Conservation (phyloP, 148 eudicot species). For the Limonium bicolor region DNA sequence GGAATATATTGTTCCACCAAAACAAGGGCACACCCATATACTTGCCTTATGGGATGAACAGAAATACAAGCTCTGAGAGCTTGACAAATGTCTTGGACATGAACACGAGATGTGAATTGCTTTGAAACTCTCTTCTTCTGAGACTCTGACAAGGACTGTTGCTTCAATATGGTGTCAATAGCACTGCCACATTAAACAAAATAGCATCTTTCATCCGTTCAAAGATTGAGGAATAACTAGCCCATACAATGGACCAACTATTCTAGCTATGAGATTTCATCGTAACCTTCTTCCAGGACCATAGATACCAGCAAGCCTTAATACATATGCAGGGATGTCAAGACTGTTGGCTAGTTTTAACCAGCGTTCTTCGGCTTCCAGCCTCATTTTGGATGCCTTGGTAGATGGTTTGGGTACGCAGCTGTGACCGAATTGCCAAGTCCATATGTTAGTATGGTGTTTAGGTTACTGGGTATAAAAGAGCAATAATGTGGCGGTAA, state of each 20-base stretch:
- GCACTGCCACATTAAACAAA: conserved; percentile 36
- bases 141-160: conserved; percentile 29
- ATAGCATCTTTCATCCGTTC: not conserved
- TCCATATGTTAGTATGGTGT: not conserved
- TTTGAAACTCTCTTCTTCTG: conserved; percentile 50
- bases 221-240: not conserved
- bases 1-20: no score
- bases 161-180: conserved; percentile 58
- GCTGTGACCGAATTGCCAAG: conserved; percentile 19
- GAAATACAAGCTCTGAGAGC: conserved; percentile 48
- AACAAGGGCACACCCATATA: no score
- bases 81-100: conserved; percentile 81
- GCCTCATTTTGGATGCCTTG: conserved; percentile 38
- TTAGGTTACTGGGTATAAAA: conserved; percentile 13
- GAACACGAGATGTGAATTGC: conserved; percentile 66
- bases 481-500: no score
- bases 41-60: conserved; percentile 34
- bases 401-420: conserved; percentile 29
- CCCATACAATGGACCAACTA: not conserved
- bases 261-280: not conserved
- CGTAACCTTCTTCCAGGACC: conserved; percentile 90
- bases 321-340: conserved; percentile 37
- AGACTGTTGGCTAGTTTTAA: conserved; percentile 52
- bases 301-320: conserved; percentile 89
- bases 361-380: conserved; percentile 77